phyloP scores from a whole-genome alignment of 345 rosid species.

The Hevea brasiliensis region DNA sequence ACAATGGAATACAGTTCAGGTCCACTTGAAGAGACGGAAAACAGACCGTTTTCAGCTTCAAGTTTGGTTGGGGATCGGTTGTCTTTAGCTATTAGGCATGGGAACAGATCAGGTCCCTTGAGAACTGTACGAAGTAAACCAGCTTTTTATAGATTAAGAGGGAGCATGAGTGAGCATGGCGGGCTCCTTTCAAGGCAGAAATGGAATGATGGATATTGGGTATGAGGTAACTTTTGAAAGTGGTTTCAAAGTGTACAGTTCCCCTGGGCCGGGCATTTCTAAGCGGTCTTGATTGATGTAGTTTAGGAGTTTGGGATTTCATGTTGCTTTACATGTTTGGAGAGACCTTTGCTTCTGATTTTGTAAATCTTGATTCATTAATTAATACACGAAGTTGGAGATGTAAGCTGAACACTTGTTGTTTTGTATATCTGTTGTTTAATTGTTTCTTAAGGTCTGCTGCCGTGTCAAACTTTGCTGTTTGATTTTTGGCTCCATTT shows the following conservation, averaged over 20 bases:
- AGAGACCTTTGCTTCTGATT: conserved; percentile 30
- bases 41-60: conserved; percentile 66
- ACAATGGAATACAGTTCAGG: conserved; percentile 98
- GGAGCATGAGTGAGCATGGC: conserved; percentile 96
- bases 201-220: conserved; percentile 40
- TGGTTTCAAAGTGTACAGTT: conserved; percentile 32
- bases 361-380: conserved; percentile 39
- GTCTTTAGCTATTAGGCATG: conserved; percentile 56
- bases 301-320: neutral
- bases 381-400: conserved; percentile 36
- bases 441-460: conserved; percentile 19
- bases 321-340: conserved; percentile 11
- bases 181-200: conserved; percentile 47
- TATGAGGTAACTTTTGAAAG: conserved; percentile 8
- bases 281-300: conserved; percentile 9
- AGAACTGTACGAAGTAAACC: conserved; percentile 71
- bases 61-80: conserved; percentile 49
- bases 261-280: neutral
- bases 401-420: conserved; percentile 30
- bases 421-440: conserved; percentile 22
- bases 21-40: conserved; percentile 63
- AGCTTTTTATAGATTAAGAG: conserved; percentile 64
- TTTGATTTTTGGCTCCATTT: neutral
- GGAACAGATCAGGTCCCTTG: conserved; percentile 91
- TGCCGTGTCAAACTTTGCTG: neutral